Evolutionary conservation across 805 yeast species (phyloP).

Genomic region (Nakazawaea peltata): DNA sequence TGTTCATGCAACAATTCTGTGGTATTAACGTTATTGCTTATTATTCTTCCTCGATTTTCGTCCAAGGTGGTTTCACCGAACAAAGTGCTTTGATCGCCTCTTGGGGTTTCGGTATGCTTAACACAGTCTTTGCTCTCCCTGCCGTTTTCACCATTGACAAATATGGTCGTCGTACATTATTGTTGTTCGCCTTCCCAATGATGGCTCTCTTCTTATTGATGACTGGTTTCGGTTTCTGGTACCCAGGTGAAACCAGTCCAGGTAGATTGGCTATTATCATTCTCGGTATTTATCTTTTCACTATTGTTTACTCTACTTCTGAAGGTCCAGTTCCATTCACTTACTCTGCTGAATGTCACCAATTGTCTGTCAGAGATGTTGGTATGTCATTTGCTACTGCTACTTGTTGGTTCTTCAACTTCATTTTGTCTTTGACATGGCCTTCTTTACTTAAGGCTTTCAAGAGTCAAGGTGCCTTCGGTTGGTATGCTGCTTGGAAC

Average conservation of each 20-base stretch:
- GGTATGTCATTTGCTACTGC: conserved; percentile 79
- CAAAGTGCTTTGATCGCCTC: conserved; percentile 67
- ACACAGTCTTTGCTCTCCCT: conserved; percentile 75
- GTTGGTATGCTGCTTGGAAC: conserved; percentile 86
- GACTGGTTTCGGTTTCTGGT: conserved; percentile 69
- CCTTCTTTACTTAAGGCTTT: conserved; percentile 61
- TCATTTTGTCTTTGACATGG: conserved; percentile 69
- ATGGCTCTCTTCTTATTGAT: conserved; percentile 53
- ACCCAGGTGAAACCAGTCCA: conserved; percentile 30
- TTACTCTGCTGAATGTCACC: conserved; percentile 79
- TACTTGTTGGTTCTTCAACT: conserved; percentile 68
- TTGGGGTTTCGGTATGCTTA: conserved; percentile 80
- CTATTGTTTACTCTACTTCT: conserved; percentile 72
- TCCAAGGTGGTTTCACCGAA: conserved; percentile 55
- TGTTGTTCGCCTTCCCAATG: conserved; percentile 53
- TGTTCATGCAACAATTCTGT: conserved; percentile 89
- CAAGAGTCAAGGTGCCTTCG: conserved; percentile 79
- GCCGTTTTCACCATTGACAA: conserved; percentile 75
- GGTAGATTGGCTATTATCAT: conserved; percentile 63
- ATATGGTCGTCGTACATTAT: conserved; percentile 61
- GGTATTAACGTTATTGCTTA: conserved; percentile 86
- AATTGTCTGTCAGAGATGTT: conserved; percentile 68
- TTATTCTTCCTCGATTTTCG: conserved; percentile 72
- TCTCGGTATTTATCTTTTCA: conserved; percentile 65
- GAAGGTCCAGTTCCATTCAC: conserved; percentile 91